phyloP scores from a whole-genome alignment of 2,329 filamentous ascomycete genomes.

The Pseudogymnoascus sp. region DNA sequence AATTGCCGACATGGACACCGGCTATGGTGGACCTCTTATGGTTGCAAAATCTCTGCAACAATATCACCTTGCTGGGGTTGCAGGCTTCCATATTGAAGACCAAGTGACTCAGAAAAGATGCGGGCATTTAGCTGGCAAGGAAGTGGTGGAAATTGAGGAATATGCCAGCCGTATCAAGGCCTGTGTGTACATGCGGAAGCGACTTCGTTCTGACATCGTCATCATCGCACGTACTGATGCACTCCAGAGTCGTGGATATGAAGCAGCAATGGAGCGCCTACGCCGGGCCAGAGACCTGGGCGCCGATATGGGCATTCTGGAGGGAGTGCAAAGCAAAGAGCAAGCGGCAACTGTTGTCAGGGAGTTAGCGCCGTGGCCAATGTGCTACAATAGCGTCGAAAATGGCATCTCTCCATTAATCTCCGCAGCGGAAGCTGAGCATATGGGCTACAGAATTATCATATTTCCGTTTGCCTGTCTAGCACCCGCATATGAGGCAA shows the following conservation, averaged over 20 bases:
- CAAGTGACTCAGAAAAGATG: constrained; percentile 59
- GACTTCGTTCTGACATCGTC: constrained; percentile 48
- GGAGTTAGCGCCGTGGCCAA: constrained; percentile 36
- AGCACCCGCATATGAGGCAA: constrained; percentile 38
- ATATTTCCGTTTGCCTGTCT: constrained; percentile 48
- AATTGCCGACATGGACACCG: constrained; percentile 47
- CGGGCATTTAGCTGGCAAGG: constrained; percentile 56
- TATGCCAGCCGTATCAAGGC: constrained; percentile 48
- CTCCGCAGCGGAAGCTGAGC: constrained; percentile 42
- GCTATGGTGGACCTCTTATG: constrained; percentile 45
- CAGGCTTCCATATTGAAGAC: constrained; percentile 55
- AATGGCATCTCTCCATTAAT: constrained; percentile 48
- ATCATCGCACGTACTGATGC: constrained; percentile 60
- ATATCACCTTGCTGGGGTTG: constrained; percentile 49
- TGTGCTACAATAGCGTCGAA: constrained; percentile 51
- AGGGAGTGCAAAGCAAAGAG: constrained; percentile 46
- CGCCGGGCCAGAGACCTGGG: constrained; percentile 44
- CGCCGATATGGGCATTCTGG: constrained; percentile 53
- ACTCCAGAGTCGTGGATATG: constrained; percentile 48
- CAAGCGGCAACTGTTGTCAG: constrained; percentile 40
- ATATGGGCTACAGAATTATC: constrained; percentile 50
- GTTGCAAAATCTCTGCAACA: constrained; percentile 45
- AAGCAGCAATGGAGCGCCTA: constrained; percentile 46
- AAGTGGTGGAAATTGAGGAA: constrained; percentile 49
- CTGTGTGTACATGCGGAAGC: constrained; percentile 41